Base-by-base conservation (phyloP, 2,329 filamentous ascomycete genomes). In the Penicillium sp. region DNA sequence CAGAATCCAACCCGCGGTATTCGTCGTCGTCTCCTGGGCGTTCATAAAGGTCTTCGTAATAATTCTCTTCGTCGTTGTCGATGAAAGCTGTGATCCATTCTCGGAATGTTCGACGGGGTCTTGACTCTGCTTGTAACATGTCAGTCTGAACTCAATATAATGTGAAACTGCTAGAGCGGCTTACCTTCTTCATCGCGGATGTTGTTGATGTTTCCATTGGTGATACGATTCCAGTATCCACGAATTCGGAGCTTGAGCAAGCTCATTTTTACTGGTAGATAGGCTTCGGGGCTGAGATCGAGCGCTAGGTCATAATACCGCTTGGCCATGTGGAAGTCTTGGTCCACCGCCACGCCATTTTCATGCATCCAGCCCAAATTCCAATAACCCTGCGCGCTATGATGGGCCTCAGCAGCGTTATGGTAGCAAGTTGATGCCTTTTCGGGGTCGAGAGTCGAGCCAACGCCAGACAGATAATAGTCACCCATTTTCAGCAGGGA, bases 331-430 rank as follows among this genome's bases (percentile, higher is more conserved):
- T 99, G 94, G 71, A 95, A 99, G 69, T 99, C 94, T 70, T 99
- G 94, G 50, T 89, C 88, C 18, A 97, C 83, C 2, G 92, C 91
- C 46, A 97, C 81, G 7, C 94, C 94, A 67, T 97, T 97, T 75
- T 99, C 94, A 68, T 99, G 92, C 93, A 99, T 97, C 94, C 94
- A 99, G 5, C 94, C 95, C 13, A 99, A 80, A 66, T 99, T 97
- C 84, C 92, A 99, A 53, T 97, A 85, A 13, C 95, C 94, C 74
- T 99, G 95, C 2, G 93, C 94, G 64, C 91, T 96, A 68, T 92
- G 88, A 63, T 93, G 87, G 55, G 89, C 92, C 68, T 99, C 94
- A 0, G 92, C 92, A 1, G 94, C 94, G 4, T 90, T 89, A 49
- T 89, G 88, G 67, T 99, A 99, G 77, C 94, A 99, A 42, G 89